These are phyloP conservation scores for Myriosclerotinia scirpicola DNA, from an alignment of 2,329 filamentous ascomycete species.

Conservation along the genomic window DNA sequence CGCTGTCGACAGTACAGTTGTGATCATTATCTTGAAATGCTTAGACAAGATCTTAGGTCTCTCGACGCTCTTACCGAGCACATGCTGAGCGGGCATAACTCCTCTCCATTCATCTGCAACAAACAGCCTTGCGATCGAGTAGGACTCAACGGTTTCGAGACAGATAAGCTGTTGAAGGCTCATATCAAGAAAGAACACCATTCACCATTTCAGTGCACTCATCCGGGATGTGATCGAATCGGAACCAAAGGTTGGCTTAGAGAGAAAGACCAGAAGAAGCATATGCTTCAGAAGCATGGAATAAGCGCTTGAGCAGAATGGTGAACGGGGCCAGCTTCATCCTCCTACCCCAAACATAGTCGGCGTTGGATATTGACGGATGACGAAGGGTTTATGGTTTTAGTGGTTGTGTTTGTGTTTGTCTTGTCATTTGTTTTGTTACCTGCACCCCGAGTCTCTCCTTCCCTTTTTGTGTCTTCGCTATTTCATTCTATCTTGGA, in stretches of 20 bases:
- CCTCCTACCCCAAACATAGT: no score
- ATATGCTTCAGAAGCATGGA: conserved; percentile 19
- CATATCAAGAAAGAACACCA: conserved; percentile 30
- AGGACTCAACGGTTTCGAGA: conserved; percentile 7
- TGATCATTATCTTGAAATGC: fast-evolving
- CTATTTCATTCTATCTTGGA: not conserved
- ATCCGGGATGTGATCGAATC: conserved; percentile 28
- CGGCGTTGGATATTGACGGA: not conserved
- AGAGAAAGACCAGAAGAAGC: conserved; percentile 29
- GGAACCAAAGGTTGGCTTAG: conserved; percentile 29
- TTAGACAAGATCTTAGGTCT: conserved; percentile 3
- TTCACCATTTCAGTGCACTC: conserved; percentile 27
- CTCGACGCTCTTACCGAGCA: conserved; percentile 3
- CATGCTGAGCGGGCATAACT: not conserved
- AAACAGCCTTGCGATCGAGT: not conserved
- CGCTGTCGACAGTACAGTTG: not conserved
- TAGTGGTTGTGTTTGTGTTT: not conserved
- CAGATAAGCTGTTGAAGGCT: conserved; percentile 21
- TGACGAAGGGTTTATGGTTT: not conserved
- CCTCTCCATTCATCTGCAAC: conserved; percentile 1
- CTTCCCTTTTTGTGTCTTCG: not conserved
- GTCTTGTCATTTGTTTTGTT: not conserved
- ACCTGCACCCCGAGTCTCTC: not conserved
- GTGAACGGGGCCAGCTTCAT: no score
- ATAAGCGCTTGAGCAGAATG: not conserved